A percentile compares a stretch with the other conserved stretches of the same genome.
These are phyloP conservation scores for Agaricus sinodeliciosus DNA, from an alignment of 768 basidiomycete species.

Conservation along the genomic window DNA sequence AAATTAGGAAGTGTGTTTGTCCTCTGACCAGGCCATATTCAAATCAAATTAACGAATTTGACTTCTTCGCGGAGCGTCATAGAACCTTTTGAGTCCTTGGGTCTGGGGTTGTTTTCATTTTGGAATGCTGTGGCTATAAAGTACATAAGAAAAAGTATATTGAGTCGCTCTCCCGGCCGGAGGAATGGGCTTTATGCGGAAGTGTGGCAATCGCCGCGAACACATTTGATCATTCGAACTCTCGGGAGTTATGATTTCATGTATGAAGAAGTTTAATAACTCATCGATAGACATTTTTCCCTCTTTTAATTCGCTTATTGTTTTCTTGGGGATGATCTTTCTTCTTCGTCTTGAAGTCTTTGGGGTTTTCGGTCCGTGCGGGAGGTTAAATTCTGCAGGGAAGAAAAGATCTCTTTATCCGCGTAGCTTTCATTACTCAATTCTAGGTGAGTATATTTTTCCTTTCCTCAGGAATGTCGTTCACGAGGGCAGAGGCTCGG, in stretches of 20 bases:
- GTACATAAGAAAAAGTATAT: too few species aligned
- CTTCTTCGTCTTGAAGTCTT: background rate
- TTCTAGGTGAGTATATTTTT: too few species aligned
- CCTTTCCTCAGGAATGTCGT: too few species aligned
- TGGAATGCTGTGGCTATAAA: too few species aligned
- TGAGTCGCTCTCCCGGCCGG: too few species aligned
- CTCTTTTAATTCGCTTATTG: background rate
- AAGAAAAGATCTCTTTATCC: background rate
- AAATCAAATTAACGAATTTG: background rate
- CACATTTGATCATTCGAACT: too few species aligned
- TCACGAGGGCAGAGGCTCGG: background rate
- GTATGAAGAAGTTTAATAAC: conserved; percentile 1
- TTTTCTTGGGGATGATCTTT: background rate
- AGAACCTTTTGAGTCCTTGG: background rate
- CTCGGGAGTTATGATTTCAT: background rate
- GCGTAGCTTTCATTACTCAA: too few species aligned
- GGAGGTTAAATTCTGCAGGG: background rate
- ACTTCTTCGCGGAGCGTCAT: background rate
- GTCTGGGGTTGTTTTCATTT: too few species aligned
- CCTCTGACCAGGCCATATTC: background rate
- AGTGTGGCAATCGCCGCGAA: too few species aligned
- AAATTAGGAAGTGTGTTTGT: conserved; percentile 7
- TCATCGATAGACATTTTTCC: background rate
- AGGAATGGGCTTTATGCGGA: too few species aligned
- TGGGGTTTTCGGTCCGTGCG: background rate